These are phyloP conservation scores for Pelargonium citronellum DNA, from an alignment of 441 rosid species.

Conservation along the genomic window DNA sequence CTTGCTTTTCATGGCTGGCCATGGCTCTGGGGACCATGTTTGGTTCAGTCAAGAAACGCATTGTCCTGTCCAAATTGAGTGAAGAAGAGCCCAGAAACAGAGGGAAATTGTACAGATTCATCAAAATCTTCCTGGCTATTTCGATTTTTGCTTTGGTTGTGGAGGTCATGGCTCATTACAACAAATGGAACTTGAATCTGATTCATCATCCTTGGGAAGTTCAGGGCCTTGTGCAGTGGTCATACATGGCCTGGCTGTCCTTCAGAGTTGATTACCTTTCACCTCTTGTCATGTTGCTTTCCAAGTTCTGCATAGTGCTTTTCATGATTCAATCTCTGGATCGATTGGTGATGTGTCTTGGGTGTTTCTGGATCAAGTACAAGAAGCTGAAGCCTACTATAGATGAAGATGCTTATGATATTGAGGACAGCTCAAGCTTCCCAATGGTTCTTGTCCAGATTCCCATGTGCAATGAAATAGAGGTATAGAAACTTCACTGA, in stretches of 20 bases:
- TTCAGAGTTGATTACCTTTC: slow-evolving; percentile 69
- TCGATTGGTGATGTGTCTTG: slow-evolving; percentile 60
- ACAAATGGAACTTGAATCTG: slow-evolving; percentile 63
- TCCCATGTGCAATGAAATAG: slow-evolving; percentile 95
- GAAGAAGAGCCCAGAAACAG: slow-evolving; percentile 61
- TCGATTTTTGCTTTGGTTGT: slow-evolving; percentile 52
- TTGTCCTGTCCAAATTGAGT: slow-evolving; percentile 33
- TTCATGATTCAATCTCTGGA: slow-evolving; percentile 88
- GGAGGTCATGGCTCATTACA: slow-evolving; percentile 63
- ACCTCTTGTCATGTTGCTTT: slow-evolving; percentile 52
- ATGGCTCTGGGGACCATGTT: slow-evolving; percentile 31
- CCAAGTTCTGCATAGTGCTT: slow-evolving; percentile 59
- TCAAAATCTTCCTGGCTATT: slow-evolving; percentile 54
- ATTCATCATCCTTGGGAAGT: slow-evolving; percentile 57
- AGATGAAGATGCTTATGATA: slow-evolving; percentile 38
- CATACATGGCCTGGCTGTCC: slow-evolving; percentile 66
- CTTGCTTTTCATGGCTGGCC: slow-evolving; percentile 58
- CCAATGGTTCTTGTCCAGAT: slow-evolving; percentile 96
- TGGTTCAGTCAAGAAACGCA: slow-evolving; percentile 54
- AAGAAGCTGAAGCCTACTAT: slow-evolving; percentile 59
- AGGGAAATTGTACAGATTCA: slow-evolving; percentile 63
- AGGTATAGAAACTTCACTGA: slow-evolving; percentile 36
- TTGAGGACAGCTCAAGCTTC: slow-evolving; percentile 53
- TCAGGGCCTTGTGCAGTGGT: slow-evolving; percentile 61
- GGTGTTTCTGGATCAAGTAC: slow-evolving; percentile 83